Evolutionary conservation across 106 monocot species (phyloP), one percentile per base, ranked within the genome.

Genomic region (Apostasia shenzhenica): DNA sequence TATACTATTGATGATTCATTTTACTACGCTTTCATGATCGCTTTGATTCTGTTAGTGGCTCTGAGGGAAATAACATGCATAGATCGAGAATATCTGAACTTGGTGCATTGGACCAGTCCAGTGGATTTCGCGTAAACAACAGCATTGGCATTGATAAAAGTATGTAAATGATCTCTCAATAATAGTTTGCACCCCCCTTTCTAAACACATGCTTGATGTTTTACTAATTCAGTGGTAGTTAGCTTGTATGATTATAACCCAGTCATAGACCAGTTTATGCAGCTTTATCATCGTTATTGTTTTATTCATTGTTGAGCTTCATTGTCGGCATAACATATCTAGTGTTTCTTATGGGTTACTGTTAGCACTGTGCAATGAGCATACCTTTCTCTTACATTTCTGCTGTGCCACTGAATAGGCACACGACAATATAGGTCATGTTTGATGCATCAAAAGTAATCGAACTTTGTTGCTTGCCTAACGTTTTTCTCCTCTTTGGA

Each of bases 61-160:
- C 78, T 66, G 75, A 81, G 49, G 74, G 63, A 74, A 80, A 58
- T 70, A 79, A 70, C 39, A 83, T 76, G 64, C 84, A 72, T 61
- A 43, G 69, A 52, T 70, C 81, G 56, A 73, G 75, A 73, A 44
- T 76, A 73, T 73, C 72, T 6, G 74, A 80, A 55, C 68, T 84
- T 67, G 75, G 78, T 45, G 43, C 55, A 48, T 65, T 84, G 72
- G 70, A 78, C 41, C 81, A 79, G 54, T 81, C 84, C 42, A 53
- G 42, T 67, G 84, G 78, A 69, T 69, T 81, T 59, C 68, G 66
- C 48, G 45, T 81, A 73, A 75, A 81, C 41, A 73, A 72, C 65
- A 60, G 51, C 61, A 46, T 74, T 71, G 70, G 54, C n/a, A 12
- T 75, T 42, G 68, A 66, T 64, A 75, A 66, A 70, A 67, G 76